Conservation (phyloP, 129 eudicot genomes). For the Chrysanthemum seticuspe region DNA sequence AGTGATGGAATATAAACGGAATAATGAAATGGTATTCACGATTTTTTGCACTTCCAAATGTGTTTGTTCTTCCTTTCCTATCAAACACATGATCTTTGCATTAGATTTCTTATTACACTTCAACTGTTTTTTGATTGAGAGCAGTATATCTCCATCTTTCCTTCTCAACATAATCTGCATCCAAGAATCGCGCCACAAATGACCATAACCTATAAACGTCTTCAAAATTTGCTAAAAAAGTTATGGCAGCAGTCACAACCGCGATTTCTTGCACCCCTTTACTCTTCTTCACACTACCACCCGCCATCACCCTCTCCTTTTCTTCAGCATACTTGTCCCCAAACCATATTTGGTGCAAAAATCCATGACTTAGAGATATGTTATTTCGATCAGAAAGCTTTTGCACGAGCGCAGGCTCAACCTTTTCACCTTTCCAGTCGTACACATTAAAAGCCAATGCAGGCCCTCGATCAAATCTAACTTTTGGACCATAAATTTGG, state of each 20-base stretch:
- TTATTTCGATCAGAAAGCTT: slow-evolving; percentile 78
- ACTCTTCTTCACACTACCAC: slow-evolving; percentile 28
- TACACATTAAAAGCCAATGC: slow-evolving; percentile 75
- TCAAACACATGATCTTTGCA: not conserved
- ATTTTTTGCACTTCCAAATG: not conserved
- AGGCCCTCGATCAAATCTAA: slow-evolving; percentile 74
- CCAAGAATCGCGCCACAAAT: slow-evolving; percentile 74
- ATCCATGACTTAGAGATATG: slow-evolving; percentile 65
- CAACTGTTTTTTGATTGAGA: slow-evolving; percentile 65
- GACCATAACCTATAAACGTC: slow-evolving; percentile 79
- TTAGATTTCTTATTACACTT: slow-evolving; percentile 35
- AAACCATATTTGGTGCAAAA: slow-evolving; percentile 64
- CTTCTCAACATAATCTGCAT: slow-evolving; percentile 88
- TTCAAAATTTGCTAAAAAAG: slow-evolving; percentile 63
- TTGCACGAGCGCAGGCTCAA: slow-evolving; percentile 76
- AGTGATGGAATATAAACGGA: not conserved
- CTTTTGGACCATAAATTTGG: slow-evolving; percentile 70
- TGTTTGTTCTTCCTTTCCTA: too few species aligned
- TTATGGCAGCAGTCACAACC: slow-evolving; percentile 71
- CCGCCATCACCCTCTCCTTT: slow-evolving; percentile 34
- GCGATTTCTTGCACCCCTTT: slow-evolving; percentile 39
- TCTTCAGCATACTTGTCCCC: slow-evolving; percentile 61
- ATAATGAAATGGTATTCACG: not conserved
- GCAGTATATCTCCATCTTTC: slow-evolving; percentile 90
- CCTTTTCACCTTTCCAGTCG: slow-evolving; percentile 87